These are phyloP conservation scores for Posidonia australis DNA, from an alignment of 106 monocot genomes.

Conservation along the genomic window DNA sequence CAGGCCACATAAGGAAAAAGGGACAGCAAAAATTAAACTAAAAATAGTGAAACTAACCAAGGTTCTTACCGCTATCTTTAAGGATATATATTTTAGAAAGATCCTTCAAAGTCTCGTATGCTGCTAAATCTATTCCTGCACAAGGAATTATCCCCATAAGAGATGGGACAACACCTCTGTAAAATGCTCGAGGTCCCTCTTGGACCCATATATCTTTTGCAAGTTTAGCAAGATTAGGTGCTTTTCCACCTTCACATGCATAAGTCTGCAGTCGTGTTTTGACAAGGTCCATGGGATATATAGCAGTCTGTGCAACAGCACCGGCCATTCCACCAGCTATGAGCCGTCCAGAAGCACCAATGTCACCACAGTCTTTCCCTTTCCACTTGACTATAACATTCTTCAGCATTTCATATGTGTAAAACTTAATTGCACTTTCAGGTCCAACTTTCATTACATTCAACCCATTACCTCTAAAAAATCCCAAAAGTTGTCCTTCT, in stretches of 20 bases:
- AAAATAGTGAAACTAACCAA: conserved; percentile 27
- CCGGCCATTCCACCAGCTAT: conserved; percentile 85
- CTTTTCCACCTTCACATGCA: conserved; percentile 37
- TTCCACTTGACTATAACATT: conserved; percentile 39
- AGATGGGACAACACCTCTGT: conserved; percentile 78
- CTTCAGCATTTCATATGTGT: conserved; percentile 81
- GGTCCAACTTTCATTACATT: conserved; percentile 92
- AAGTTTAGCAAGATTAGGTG: conserved; percentile 45
- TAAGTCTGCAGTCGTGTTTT: conserved; percentile 80
- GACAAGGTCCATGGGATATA: conserved; percentile 93
- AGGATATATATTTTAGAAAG: conserved; percentile 66
- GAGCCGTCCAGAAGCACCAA: conserved; percentile 65
- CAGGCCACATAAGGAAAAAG: conserved; percentile 39
- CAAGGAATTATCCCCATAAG: conserved; percentile 92
- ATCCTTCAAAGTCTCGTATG: conserved; percentile 90
- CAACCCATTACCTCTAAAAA: conserved; percentile 88
- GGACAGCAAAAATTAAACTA: not conserved
- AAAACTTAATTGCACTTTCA: conserved; percentile 94
- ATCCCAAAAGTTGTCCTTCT: conserved; percentile 45
- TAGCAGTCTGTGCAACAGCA: conserved; percentile 82
- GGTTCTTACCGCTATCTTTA: too few species aligned
- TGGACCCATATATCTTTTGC: conserved; percentile 77
- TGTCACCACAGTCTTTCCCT: conserved; percentile 64
- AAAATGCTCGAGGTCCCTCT: conserved; percentile 89
- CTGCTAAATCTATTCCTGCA: conserved; percentile 93